Evolutionary conservation across 768 basidiomycete genomes (phyloP), one percentile per base, ranked within the genome.

Genomic region (Leccinum truebloodii): DNA sequence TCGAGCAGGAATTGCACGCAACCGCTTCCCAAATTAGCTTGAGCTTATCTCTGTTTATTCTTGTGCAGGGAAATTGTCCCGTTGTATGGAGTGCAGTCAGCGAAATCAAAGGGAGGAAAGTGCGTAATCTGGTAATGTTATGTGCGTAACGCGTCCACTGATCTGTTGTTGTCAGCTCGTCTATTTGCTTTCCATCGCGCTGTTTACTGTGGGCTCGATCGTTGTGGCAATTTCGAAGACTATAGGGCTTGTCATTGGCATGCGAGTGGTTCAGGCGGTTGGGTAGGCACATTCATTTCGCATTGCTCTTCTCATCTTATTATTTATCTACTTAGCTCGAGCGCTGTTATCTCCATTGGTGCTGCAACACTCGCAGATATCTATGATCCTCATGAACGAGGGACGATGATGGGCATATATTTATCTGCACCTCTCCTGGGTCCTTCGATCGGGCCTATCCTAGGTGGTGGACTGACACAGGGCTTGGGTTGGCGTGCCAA

Each of bases 381-480:
- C 3, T 92, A 84, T 63, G 90, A 92, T 34, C 86, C 90, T 0
- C 77, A 80, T 24, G 85, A 90, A 65, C 80, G 92, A 34, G 92
- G 92, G 1, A 83, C 82, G 3, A 89, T 85, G 81, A 87, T 94
- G 82, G 92, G 93, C 0, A 75, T 93, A 18, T 94, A 87, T 72
- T 94, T 92, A 65, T 83, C 86, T 12, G 87, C 92, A 3, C 91
- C 92, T 0, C 80, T 94, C 3, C 80, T 94, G 3, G 92, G 91
- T 0, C 86, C 87, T 1, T 78, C 83, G 1, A 63, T 90, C 2
- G 90, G 89, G 0, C 86, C 89, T 1, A 81, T 92, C 32, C 66
- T 92, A 35, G 91, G 91, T 5, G 90, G 92, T 1, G 82, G 75
- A 0, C 77, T 93, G 4, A 86, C 90, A 0, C 80, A 86, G 57